Percentiles rank a stretch among this genome's conserved stretches.
Evolutionary conservation across 345 rosid genomes (phyloP).

Genomic region (Excoecaria cochinchinensis): DNA sequence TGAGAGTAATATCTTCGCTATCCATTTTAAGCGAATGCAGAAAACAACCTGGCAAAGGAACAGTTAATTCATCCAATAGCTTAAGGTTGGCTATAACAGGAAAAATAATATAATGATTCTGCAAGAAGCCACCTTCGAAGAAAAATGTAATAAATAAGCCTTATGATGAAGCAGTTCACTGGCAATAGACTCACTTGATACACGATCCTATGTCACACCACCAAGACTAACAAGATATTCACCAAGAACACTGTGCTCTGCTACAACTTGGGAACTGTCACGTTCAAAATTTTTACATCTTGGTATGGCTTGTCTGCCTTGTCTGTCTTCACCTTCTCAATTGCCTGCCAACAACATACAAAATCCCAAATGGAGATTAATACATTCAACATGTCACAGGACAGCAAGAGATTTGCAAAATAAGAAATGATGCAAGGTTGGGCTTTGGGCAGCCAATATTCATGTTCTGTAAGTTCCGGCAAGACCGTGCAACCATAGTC

Average conservation of each 20-base stretch:
- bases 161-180: background rate
- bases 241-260: background rate
- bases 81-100: no score
- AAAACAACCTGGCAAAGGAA: no score
- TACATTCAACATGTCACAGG: background rate
- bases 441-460: background rate
- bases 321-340: constrained; percentile 97
- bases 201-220: background rate
- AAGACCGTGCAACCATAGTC: no score
- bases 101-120: no score
- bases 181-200: constrained; percentile 6
- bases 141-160: no score
- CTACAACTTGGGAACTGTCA: constrained; percentile 81
- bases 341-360: constrained; percentile 44
- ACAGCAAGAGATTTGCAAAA: background rate
- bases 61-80: no score
- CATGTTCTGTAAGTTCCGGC: background rate
- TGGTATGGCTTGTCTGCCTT: constrained; percentile 78
- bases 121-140: no score
- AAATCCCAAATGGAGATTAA: background rate
- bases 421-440: background rate
- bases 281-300: constrained; percentile 82
- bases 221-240: background rate
- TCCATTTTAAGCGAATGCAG: no score
- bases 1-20: no score